Evolutionary conservation across 1,139 yeast genomes (phyloP), one percentile per base, ranked within the genome.

Genomic region (Petasospora fabianii): DNA sequence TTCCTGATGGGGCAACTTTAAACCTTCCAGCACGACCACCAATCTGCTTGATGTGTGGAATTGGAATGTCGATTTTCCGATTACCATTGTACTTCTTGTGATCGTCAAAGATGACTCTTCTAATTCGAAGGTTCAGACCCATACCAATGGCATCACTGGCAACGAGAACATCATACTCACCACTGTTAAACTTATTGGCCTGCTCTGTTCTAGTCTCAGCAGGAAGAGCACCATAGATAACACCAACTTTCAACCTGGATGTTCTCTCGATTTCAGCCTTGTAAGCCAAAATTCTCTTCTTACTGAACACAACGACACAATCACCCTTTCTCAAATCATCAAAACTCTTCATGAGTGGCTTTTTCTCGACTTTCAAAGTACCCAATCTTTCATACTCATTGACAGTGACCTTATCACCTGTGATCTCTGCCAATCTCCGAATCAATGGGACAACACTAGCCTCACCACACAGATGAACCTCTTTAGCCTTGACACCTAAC

Each of bases 71-170:
- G 4, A 64, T 63, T 47, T 69, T 62, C 16, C 62, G 64, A 14
- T 56, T 58, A 4, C 97, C 97, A 56, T 88, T 77, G 53, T 74
- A 92, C 60, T 92, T 94, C 36, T 60, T 61, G 18, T 75, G 68
- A 0, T 81, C 71, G 21, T 83, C 75, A 54, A 92, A 90, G 2
- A 92, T 74, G 13, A 92, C 75, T 42, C 98, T 66, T 45, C 80
- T 78, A 49, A 92, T 88, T 19, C 84, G 81, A 53, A 92, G 68
- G 55, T 92, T 92, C 38, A 92, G 69, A 0, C 99, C 99, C 97
- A 92, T 92, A 3, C 98, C 98, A 43, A 92, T 79, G 0, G 99
- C 99, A 65, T 92, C 98, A 1, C 97, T 85, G 0, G 98, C 97
- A 4, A 92, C 86, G 33, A 92, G 66, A 17, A 84, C 73, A 53